Evolutionary conservation across 257 asterid species (phyloP).

Genomic region (Fraxinus cuspidata): DNA sequence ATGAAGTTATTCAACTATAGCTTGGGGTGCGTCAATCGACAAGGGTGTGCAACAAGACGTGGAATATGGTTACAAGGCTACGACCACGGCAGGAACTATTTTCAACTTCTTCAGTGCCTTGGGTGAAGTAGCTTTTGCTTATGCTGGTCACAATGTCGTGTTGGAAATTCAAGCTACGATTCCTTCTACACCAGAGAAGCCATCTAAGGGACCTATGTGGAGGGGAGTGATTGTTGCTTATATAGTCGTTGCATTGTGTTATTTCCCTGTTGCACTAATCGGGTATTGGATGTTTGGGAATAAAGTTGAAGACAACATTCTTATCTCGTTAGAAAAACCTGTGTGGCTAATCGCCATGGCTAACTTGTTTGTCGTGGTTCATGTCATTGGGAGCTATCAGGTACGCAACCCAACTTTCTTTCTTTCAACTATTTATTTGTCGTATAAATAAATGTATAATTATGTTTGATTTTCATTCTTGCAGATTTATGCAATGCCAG

Average conservation of each 20-base stretch:
- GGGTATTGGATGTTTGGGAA: slow-evolving; percentile 39
- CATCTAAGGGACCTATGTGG: slow-evolving; percentile 47
- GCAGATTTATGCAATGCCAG: slow-evolving; percentile 56
- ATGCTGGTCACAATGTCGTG: slow-evolving; percentile 45
- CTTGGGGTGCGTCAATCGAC: slow-evolving; percentile 36
- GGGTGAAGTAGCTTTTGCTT: slow-evolving; percentile 42
- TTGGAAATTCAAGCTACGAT: slow-evolving; percentile 44
- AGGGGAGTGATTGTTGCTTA: slow-evolving; percentile 45
- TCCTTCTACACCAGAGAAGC: slow-evolving; percentile 38
- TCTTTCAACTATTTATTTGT: background rate
- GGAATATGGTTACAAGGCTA: slow-evolving; percentile 27
- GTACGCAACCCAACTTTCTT: slow-evolving; percentile 18
- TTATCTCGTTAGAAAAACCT: slow-evolving; percentile 27
- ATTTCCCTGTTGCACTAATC: slow-evolving; percentile 41
- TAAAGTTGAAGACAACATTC: slow-evolving; percentile 22
- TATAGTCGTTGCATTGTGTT: slow-evolving; percentile 37
- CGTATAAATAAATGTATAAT: background rate
- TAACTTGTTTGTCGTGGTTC: slow-evolving; percentile 43
- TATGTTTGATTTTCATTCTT: background rate
- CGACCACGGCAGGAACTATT: slow-evolving; percentile 10
- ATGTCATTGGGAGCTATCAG: slow-evolving; percentile 48
- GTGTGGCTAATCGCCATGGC: slow-evolving; percentile 45
- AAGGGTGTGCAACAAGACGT: slow-evolving; percentile 27
- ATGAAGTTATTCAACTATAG: slow-evolving; percentile 38
- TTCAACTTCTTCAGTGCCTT: slow-evolving; percentile 37